Base-by-base conservation (phyloP, 108 stramenopile genomes). In the Schizochytrium sp. region DNA sequence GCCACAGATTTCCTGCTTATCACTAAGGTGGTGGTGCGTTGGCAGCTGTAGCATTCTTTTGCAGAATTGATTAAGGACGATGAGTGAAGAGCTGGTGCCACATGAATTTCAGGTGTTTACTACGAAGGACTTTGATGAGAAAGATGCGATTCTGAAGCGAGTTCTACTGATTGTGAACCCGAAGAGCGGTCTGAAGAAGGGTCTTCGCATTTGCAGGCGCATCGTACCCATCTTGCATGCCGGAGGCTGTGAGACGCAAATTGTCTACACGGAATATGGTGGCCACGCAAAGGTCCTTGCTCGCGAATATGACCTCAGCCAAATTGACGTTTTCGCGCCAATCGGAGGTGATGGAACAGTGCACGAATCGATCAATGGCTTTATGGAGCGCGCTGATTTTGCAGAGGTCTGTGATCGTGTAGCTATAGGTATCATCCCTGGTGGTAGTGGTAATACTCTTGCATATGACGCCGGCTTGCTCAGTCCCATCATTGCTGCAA, bases 291-390 rank as follows among this genome's bases (percentile, higher is more conserved):
- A 83, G 53, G 76, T 55, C 28, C 76, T 83, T 53, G 76, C 76
- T 47, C 76, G 53, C 45, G 76, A 83, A 38, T 38, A 83, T 13
- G 76, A 83, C 76, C 53, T 83, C 50, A 83, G 5, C 3, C 57
- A 38, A 40, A 58, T 88, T 0, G 73, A 89, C 83, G 89, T 57
- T 17, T 44, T 89, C 15, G 38, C 46, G 4, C 42, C 83, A 15
- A 73, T 89, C 42, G 89, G 89, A 15, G 89, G 89, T 3, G 89
- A 89, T 59, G 89, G 89, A 47, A 89, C 89, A 0, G 87, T 87
- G 17, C 89, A 89, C 83, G 73, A 89, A 53, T 38, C 59, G 8
- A 59, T 89, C 46, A 87, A 89, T 45, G 89, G 73, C 40, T 53
- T 89, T 19, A 50, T 89, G 83, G 38, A 19, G 44, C 87, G 87